Evolutionary conservation across 208 protist species (phyloP).

Genomic region (Leishmania gerbilli): DNA sequence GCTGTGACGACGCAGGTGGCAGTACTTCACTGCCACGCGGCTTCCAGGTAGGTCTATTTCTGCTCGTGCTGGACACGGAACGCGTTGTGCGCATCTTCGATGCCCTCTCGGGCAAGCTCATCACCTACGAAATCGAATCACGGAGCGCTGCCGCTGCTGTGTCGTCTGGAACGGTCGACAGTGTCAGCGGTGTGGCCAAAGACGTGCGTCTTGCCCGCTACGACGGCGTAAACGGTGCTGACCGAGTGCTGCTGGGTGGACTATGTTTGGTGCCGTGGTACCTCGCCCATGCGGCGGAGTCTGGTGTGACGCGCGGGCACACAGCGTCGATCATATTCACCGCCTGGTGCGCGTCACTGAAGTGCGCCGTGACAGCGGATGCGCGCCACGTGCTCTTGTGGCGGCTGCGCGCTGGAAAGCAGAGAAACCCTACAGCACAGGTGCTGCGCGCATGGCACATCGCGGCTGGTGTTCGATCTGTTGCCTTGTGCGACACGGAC

Average conservation of each 20-base stretch:
- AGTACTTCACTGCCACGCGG: background rate
- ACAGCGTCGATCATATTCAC: conserved; percentile 63
- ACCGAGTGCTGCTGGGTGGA: conserved; percentile 78
- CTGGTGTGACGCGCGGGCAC: conserved; percentile 61
- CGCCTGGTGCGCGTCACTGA: conserved; percentile 39
- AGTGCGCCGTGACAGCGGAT: conserved; percentile 76
- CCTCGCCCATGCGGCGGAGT: conserved; percentile 25
- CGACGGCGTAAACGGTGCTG: conserved; percentile 47
- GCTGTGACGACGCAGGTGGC: background rate
- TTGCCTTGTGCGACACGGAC: conserved; percentile 39
- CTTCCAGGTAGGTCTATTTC: conserved; percentile 35
- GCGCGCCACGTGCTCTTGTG: conserved; percentile 73
- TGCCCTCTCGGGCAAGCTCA: conserved; percentile 47
- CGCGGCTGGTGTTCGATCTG: conserved; percentile 49
- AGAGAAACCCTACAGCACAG: conserved; percentile 6
- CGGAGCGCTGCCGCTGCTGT: background rate
- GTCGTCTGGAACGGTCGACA: background rate
- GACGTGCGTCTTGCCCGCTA: conserved; percentile 74
- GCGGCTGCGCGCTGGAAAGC: conserved; percentile 24
- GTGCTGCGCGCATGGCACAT: conserved; percentile 53
- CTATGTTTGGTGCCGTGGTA: conserved; percentile 75
- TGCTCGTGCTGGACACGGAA: conserved; percentile 78
- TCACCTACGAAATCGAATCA: conserved; percentile 9
- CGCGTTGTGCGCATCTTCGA: conserved; percentile 78
- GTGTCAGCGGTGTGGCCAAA: background rate